Evolutionary conservation across 306 rosid species (phyloP), one percentile per base, ranked within the genome.

Genomic region (Clitoria ternatea): DNA sequence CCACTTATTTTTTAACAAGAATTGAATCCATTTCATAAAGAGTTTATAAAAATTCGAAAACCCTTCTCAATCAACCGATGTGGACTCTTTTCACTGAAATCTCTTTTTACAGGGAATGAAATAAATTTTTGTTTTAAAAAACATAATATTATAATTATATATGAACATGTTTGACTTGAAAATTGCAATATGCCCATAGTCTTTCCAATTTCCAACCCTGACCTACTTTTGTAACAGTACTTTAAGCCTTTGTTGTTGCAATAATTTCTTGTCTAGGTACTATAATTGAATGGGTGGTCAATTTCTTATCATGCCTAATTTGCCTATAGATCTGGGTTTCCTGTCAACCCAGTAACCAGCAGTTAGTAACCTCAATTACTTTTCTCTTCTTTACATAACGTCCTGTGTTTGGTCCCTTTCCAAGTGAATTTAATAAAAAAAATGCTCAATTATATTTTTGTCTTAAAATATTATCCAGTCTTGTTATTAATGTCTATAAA

Each of bases 271-370:
- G 47, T 33, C 54, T 29, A n/a, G 40, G 43, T 44, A n/a, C n/a
- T n/a, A 37, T 7, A 61, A 8, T 65, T 49, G 52, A 22, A 36
- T 71, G 33, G 35, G 59, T 49, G 35, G 59, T 49, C 83, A 77
- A 39, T 1, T 72, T 45, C 6, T 60, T 37, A 30, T 15, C 37
- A 68, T 39, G 22, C 17, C 8, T 32, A 1, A 17, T 59, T 33
- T 67, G 60, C 48, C 24, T 48, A 3, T 19, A 30, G 40, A 48
- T 13, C 26, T 30, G 72, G 59, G 23, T 30, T 19, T 48, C 72
- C 26, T 66, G 1, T 36, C 6, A 35, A 50, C 62, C 23, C 8
- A 30, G 32, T 24, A 57, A 57, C 61, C 37, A 54, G 39, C 14
- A 48, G 18, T 20, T 20, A 0, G 2, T 13, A 11, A 32, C 47